These are phyloP conservation scores for Pestalotiopsis sp. DNA, from an alignment of 2,329 filamentous ascomycete genomes.

Conservation along the genomic window DNA sequence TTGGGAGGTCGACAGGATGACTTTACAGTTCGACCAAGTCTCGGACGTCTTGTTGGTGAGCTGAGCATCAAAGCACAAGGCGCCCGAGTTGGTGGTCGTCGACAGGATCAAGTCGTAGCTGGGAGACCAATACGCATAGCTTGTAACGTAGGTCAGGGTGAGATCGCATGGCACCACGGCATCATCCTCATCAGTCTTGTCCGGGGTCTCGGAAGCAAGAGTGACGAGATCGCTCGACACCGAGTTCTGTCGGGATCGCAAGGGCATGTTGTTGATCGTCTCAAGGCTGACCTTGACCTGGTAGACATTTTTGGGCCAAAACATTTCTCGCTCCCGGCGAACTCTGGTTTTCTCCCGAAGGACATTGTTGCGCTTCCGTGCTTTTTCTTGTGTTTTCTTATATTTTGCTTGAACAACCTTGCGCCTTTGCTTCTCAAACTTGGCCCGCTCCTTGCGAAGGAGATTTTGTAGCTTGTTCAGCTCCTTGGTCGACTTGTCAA, in stretches of 20 bases:
- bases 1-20: slow-evolving; percentile 66
- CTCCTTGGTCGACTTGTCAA: slow-evolving; percentile 36
- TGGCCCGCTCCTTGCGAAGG: slow-evolving; percentile 25
- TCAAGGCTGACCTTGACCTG: slow-evolving; percentile 55
- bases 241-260: slow-evolving; percentile 52
- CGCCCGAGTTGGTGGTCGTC: slow-evolving; percentile 53
- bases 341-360: slow-evolving; percentile 47
- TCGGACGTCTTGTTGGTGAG: slow-evolving; percentile 66
- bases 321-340: slow-evolving; percentile 44
- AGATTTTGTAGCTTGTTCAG: slow-evolving; percentile 30
- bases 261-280: slow-evolving; percentile 42
- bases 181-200: slow-evolving; percentile 18
- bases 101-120: slow-evolving; percentile 66
- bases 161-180: slow-evolving; percentile 42
- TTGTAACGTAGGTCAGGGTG: slow-evolving; percentile 62
- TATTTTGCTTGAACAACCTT: slow-evolving; percentile 32
- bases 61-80: slow-evolving; percentile 63
- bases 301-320: slow-evolving; percentile 55
- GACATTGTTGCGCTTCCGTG: slow-evolving; percentile 38
- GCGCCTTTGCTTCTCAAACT: slow-evolving; percentile 20
- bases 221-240: slow-evolving; percentile 53
- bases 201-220: slow-evolving; percentile 37
- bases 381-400: slow-evolving; percentile 38
- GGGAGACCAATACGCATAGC: slow-evolving; percentile 60
- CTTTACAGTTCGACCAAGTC: slow-evolving; percentile 62